Conservation (phyloP, 202 grass and related monocot genomes). For the Miscanthus sacchariflorus region DNA sequence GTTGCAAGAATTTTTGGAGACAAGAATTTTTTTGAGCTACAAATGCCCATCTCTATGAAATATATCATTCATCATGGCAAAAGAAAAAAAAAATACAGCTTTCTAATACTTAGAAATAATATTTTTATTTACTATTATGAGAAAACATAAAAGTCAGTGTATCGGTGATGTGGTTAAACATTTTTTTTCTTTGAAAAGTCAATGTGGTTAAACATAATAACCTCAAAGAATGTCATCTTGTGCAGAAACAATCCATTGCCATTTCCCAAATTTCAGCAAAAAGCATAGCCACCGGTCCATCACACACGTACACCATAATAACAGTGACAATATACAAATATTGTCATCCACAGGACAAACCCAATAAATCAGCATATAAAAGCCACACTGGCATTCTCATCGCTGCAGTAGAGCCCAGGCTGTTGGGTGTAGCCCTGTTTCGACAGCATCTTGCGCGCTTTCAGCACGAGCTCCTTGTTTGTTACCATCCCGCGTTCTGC, state of each 20-base stretch:
- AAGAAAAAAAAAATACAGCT: too few species aligned
- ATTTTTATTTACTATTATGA: background rate
- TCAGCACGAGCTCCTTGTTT: conserved; percentile 79
- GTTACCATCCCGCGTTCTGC: conserved; percentile 51
- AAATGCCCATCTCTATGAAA: too few species aligned
- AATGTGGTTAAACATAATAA: background rate
- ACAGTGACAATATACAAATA: background rate
- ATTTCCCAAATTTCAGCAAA: background rate
- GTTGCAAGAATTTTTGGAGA: too few species aligned
- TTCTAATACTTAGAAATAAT: background rate
- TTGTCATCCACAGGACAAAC: background rate
- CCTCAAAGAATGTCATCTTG: background rate
- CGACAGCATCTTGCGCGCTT: conserved; percentile 62
- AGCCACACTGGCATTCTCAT: conserved; percentile 65
- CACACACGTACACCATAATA: background rate
- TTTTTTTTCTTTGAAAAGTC: too few species aligned
- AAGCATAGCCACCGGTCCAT: background rate
- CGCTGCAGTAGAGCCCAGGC: conserved; percentile 91
- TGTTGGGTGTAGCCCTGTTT: conserved; percentile 83
- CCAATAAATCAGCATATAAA: conserved; percentile 78
- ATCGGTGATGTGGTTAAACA: background rate
- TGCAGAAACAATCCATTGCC: background rate
- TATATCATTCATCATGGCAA: too few species aligned
- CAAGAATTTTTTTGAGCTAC: too few species aligned
- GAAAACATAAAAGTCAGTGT: background rate